Conservation (phyloP, 164 flowering plant species). For the Annona cherimola region DNA sequence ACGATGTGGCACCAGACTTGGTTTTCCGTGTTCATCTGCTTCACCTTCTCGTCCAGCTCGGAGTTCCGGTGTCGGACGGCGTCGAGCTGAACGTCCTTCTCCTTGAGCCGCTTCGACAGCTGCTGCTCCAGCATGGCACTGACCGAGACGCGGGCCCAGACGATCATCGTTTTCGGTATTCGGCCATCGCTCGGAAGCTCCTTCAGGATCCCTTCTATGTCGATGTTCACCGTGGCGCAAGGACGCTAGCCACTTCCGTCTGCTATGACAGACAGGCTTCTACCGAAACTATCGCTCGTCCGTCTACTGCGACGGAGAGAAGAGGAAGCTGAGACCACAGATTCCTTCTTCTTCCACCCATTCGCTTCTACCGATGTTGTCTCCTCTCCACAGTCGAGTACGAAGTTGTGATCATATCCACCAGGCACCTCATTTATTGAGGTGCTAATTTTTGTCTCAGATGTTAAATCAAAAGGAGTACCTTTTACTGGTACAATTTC, state of each 20-base stretch:
- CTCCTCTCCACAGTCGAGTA: conserved; percentile 69
- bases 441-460: conserved; percentile 55
- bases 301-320: no score
- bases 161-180: conserved; percentile 69
- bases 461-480: conserved; percentile 76
- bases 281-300: no score
- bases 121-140: conserved; percentile 33
- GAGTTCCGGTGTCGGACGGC: conserved; percentile 17
- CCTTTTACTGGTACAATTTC: conserved; percentile 76
- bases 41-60: conserved; percentile 28
- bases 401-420: conserved; percentile 91
- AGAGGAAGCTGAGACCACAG: no score
- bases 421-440: conserved; percentile 62
- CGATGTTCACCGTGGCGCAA: conserved; percentile 16
- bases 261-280: no score
- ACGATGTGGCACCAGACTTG: conserved; percentile 29
- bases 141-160: conserved; percentile 73
- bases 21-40: conserved; percentile 26
- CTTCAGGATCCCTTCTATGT: conserved; percentile 71
- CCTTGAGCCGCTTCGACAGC: conserved; percentile 16
- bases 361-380: no score
- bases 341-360: no score
- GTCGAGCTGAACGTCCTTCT: conserved; percentile 23
- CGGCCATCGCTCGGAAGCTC: conserved; percentile 53
- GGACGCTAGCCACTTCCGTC: not conserved